These are phyloP conservation scores for Avena sativa DNA, from an alignment of 176 grass and related monocot genomes.

Conservation along the genomic window DNA sequence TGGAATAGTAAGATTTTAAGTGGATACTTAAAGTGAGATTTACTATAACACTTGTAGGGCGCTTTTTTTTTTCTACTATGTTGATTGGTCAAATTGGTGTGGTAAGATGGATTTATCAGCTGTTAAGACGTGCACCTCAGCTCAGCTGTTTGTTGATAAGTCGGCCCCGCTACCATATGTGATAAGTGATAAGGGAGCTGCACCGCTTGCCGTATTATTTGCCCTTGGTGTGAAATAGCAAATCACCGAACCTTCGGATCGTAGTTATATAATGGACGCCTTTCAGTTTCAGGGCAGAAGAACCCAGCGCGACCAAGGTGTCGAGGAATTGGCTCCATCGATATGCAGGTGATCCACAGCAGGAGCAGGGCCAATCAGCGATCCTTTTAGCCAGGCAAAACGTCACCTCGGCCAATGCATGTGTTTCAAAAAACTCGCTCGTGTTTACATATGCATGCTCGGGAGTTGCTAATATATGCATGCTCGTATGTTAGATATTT, in stretches of 20 bases:
- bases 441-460: too few relatives aligned
- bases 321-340: too few relatives aligned
- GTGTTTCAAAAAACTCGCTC: too few relatives aligned
- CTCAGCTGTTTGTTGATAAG: neutral
- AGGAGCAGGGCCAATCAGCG: too few relatives aligned
- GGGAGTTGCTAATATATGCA: too few relatives aligned
- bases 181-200: constrained; percentile 41
- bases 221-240: constrained; percentile 8
- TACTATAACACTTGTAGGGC: neutral
- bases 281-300: neutral
- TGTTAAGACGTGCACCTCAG: neutral
- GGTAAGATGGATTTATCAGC: constrained; percentile 7
- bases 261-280: neutral
- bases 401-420: too few relatives aligned
- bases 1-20: constrained; percentile 29
- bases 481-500: too few relatives aligned
- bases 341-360: too few relatives aligned
- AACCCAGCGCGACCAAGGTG: too few relatives aligned
- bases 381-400: too few relatives aligned
- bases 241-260: neutral
- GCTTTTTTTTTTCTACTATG: neutral
- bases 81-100: constrained; percentile 7
- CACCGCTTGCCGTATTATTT: constrained; percentile 7
- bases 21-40: neutral
- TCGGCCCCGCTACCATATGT: neutral